Conservation (phyloP, 768 basidiomycete genomes). For the Asterophora parasitica region DNA sequence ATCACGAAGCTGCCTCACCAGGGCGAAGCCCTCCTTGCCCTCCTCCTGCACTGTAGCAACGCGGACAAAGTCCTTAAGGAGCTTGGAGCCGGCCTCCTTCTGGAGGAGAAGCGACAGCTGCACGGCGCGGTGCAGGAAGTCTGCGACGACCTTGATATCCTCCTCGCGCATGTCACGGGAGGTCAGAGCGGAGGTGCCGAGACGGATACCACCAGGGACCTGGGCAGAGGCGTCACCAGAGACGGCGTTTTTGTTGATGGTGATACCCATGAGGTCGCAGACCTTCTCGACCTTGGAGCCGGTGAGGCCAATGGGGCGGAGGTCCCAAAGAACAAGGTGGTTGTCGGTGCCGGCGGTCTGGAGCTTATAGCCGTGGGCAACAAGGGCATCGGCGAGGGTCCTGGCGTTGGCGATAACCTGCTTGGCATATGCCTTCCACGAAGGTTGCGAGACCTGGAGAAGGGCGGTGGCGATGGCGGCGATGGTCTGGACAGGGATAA, state of each 20-base stretch:
- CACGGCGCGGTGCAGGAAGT: slow-evolving; percentile 90
- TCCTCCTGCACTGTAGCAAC: slow-evolving; percentile 66
- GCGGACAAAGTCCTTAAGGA: slow-evolving; percentile 93
- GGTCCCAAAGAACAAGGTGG: slow-evolving; percentile 97
- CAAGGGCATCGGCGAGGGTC: slow-evolving; percentile 68
- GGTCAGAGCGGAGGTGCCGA: slow-evolving; percentile 91
- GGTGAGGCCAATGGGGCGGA: slow-evolving; percentile 92
- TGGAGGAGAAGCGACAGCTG: slow-evolving; percentile 87
- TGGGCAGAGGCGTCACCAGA: slow-evolving; percentile 95
- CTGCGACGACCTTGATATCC: slow-evolving; percentile 83
- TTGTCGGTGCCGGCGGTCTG: slow-evolving; percentile 97
- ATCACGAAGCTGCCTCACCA: slow-evolving; percentile 67
- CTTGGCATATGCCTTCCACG: slow-evolving; percentile 87
- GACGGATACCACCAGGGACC: slow-evolving; percentile 93
- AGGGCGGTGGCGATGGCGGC: slow-evolving; percentile 92
- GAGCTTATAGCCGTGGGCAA: slow-evolving; percentile 85
- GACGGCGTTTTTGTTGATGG: slow-evolving; percentile 97
- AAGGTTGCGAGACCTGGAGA: slow-evolving; percentile 84
- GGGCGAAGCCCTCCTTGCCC: slow-evolving; percentile 63
- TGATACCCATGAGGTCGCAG: slow-evolving; percentile 94
- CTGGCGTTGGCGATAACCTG: slow-evolving; percentile 90
- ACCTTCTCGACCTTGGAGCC: slow-evolving; percentile 98
- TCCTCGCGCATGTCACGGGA: slow-evolving; percentile 89
- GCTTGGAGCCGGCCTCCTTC: slow-evolving; percentile 91
- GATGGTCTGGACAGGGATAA: slow-evolving; percentile 65